phyloP scores from a whole-genome alignment of 2,329 filamentous ascomycete genomes.

The Simplicillium sp. region DNA sequence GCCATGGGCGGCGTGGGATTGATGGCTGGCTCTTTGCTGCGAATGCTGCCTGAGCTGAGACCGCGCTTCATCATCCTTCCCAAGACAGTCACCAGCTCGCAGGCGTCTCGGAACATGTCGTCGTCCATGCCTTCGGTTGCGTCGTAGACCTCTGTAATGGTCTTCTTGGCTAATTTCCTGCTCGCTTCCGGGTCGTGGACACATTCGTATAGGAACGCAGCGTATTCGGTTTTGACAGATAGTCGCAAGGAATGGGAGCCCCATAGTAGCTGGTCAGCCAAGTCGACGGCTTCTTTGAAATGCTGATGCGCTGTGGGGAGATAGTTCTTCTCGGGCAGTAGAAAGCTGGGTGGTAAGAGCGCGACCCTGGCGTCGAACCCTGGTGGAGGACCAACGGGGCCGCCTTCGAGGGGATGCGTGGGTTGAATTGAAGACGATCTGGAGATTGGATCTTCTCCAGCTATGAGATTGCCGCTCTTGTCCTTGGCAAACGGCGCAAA shows the following conservation, averaged over 20 bases:
- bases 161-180: conserved; percentile 66
- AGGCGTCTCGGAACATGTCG: conserved; percentile 88
- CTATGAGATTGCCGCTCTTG: conserved; percentile 40
- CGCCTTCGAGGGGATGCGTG: conserved; percentile 43
- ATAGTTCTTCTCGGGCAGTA: conserved; percentile 73
- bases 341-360: conserved; percentile 54
- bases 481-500: conserved; percentile 21
- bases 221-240: conserved; percentile 85
- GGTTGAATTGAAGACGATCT: conserved; percentile 37
- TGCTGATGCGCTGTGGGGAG: conserved; percentile 71
- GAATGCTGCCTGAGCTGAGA: no score
- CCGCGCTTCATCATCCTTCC: conserved; percentile 84
- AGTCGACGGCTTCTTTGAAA: conserved; percentile 66
- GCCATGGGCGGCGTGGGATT: no score
- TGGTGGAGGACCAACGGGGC: conserved; percentile 47
- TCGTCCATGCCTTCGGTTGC: conserved; percentile 90
- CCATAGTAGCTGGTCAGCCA: conserved; percentile 70
- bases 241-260: conserved; percentile 84
- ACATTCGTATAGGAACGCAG: conserved; percentile 90
- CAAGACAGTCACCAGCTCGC: conserved; percentile 75
- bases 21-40: no score
- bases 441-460: conserved; percentile 28
- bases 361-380: conserved; percentile 36
- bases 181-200: conserved; percentile 71
- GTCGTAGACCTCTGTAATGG: conserved; percentile 85